Conservation (phyloP, 2,329 filamentous ascomycete genomes). For the Pyrenochaeta sp. region DNA sequence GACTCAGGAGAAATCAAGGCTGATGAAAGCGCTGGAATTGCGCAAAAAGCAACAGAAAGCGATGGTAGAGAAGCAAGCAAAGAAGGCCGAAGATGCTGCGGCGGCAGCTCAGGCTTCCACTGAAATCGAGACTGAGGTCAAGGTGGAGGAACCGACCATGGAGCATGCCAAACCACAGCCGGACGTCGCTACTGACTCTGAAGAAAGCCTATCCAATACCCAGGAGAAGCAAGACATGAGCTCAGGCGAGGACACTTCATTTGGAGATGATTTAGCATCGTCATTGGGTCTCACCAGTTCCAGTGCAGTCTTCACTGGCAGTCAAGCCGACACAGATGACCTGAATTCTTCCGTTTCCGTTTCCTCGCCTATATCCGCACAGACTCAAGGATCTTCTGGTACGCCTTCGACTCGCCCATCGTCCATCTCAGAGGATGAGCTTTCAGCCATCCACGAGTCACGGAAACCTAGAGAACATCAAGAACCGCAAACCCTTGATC, state of each 20-base stretch:
- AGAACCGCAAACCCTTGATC: constrained; percentile 19
- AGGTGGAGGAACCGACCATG: constrained; percentile 2
- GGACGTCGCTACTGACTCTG: constrained; percentile 2
- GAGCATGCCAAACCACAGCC: constrained; percentile 1
- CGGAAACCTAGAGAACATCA: constrained; percentile 21
- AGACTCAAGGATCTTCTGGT: constrained; percentile 47
- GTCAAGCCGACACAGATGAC: constrained; percentile 43
- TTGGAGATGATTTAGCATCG: constrained; percentile 20
- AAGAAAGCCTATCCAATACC: constrained; percentile 1
- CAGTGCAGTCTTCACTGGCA: constrained; percentile 60
- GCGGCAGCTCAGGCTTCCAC: constrained; percentile 12
- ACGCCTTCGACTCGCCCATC: constrained; percentile 49
- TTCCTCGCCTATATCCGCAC: constrained; percentile 48
- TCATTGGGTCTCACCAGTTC: constrained; percentile 54
- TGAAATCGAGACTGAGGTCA: constrained; percentile 7
- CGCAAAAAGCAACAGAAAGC: constrained; percentile 77
- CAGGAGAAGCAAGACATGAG: constrained; percentile 11
- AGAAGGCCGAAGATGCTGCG: constrained; percentile 20
- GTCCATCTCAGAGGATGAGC: constrained; percentile 49
- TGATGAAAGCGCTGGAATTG: constrained; percentile 94
- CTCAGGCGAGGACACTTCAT: constrained; percentile 19
- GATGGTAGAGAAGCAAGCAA: constrained; percentile 40
- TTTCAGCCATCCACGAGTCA: constrained; percentile 22
- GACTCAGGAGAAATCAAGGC: constrained; percentile 85
- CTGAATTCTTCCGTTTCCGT: constrained; percentile 44